Evolutionary conservation across 768 basidiomycete species (phyloP), one percentile per base, ranked within the genome.

Genomic region (Phylloporus scabripes): DNA sequence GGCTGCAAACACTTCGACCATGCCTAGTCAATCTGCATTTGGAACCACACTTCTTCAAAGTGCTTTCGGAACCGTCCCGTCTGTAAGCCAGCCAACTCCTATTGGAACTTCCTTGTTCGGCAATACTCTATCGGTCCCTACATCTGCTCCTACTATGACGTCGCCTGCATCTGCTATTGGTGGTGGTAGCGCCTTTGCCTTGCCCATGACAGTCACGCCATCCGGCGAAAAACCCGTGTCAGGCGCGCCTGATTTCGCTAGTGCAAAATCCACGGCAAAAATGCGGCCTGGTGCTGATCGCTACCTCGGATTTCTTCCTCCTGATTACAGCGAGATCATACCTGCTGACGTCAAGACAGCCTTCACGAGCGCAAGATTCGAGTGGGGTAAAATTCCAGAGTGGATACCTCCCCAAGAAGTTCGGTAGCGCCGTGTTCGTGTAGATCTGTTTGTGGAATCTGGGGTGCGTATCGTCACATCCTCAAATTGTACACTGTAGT

Each of bases 321-420:
- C 57, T n/a, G 74, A 82, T 55, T 90, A 89, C 63, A 51, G 70
- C 31, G 67, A 77, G 44, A 61, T 77, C 17, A 55, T 88, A 21
- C 84, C 87, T 2, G 59, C 69, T 42, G 60, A 57, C 5, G 77
- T 71, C 45, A 61, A 72, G 57, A 74, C 76, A 6, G 81, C 81
- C 34, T 88, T 87, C 57, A 60, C 69, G 53, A 66, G 66, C 17
- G 67, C 70, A 46, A 79, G 67, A 65, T 90, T 89, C 57, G 80
- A 80, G 58, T 85, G 79, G 74, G 79, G 82, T 62, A 75, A 76
- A 51, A 73, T 90, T 41, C 87, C 87, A 1, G 85, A 86, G 50
- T 87, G 81, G 80, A 71, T 83, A 48, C 87, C 87, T 33, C 87
- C 85, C 8, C 56, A 77, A 46, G 78, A 81, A 58, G 59, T 82